Percentiles rank a stretch among this genome's conserved stretches.
phyloP scores from a whole-genome alignment of 306 rosid species.

The Rubus parviflorus region DNA sequence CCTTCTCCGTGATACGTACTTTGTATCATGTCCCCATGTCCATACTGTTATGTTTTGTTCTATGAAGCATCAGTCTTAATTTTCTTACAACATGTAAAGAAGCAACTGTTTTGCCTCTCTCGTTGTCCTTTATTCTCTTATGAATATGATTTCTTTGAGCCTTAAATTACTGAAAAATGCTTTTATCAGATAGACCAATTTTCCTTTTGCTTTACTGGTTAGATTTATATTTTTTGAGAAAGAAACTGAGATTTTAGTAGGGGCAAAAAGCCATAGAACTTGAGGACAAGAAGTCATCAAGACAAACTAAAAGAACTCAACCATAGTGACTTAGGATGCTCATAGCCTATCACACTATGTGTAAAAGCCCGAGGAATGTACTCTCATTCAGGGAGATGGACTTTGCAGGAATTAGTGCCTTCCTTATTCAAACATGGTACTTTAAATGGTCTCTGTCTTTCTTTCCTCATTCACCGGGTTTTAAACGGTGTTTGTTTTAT shows the following conservation, averaged over 20 bases:
- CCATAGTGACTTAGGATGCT: no score
- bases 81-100: not conserved
- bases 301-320: no score
- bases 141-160: not conserved
- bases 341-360: no score
- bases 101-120: not conserved
- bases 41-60: not conserved
- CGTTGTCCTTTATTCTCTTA: not conserved
- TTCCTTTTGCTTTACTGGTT: not conserved
- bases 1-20: not conserved
- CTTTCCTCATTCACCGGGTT: no score
- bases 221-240: no score
- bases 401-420: not conserved
- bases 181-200: not conserved
- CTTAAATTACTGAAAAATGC: not conserved
- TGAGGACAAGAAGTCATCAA: no score
- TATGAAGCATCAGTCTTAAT: not conserved
- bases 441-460: not conserved
- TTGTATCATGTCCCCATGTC: not conserved
- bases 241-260: no score
- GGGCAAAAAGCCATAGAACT: no score
- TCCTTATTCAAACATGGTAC: not conserved
- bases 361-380: no score
- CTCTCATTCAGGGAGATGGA: not conserved
- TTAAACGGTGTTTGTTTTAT: not conserved